These are phyloP conservation scores for Gossypium anomalum DNA, from an alignment of 345 rosid species.

Conservation along the genomic window DNA sequence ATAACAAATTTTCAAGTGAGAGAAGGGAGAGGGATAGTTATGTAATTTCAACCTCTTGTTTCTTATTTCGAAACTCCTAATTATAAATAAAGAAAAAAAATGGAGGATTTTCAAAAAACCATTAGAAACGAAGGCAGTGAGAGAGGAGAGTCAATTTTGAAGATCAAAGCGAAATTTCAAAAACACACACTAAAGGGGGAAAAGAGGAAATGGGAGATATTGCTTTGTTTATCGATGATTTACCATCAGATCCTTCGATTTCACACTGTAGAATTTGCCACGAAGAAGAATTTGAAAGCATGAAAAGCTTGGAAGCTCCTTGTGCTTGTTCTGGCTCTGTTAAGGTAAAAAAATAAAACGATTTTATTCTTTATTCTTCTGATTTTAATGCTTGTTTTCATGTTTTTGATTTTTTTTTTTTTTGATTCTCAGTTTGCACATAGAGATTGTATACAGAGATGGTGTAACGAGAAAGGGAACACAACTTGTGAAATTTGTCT, in stretches of 20 bases:
- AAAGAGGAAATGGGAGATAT: constrained; percentile 51
- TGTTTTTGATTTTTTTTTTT: neutral
- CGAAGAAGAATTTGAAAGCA: constrained; percentile 70
- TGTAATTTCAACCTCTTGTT: constrained; percentile 15
- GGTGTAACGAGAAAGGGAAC: constrained; percentile 96
- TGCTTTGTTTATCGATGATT: constrained; percentile 45
- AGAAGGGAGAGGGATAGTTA: constrained; percentile 20
- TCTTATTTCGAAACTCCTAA: constrained; percentile 19
- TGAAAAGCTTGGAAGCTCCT: constrained; percentile 71
- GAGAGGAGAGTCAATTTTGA: constrained; percentile 4
- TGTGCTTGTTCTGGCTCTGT: constrained; percentile 91
- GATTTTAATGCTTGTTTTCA: neutral
- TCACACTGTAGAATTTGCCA: constrained; percentile 81
- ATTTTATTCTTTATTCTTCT: neutral
- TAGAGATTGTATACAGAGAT: constrained; percentile 93
- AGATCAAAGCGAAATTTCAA: neutral
- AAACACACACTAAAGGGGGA: neutral
- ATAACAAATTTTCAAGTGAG: neutral
- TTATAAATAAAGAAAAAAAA: neutral
- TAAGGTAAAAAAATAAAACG: constrained; percentile 39
- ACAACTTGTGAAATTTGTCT: constrained; percentile 93
- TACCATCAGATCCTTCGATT: constrained; percentile 24
- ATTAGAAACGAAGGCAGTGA: neutral
- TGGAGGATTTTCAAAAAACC: neutral
- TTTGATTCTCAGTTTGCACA: constrained; percentile 55